Evolutionary conservation across 2,329 filamentous ascomycete species (phyloP), one percentile per base, ranked within the genome.

Genomic region (Phaeosphaeria sp.): DNA sequence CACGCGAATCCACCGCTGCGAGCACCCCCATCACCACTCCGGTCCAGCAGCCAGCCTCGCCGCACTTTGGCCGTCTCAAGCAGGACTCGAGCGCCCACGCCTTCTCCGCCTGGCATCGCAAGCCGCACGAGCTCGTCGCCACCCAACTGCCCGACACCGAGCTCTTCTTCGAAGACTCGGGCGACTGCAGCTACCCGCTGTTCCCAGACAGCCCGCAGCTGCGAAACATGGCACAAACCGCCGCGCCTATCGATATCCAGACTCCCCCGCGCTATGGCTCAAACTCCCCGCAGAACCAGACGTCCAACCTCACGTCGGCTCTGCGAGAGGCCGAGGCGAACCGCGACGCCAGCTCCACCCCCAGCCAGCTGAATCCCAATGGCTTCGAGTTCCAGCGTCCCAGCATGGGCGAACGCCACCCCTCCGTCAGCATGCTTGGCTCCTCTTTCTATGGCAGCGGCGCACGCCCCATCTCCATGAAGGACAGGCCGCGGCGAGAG

Each of bases 221-320:
- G 62, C 64, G 62, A 76, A 79, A 71, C 66, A 87, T 87, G 84
- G 82, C 82, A 59, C 80, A 80, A 63, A 74, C 80, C 54, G 82
- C 84, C 60, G 79, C 81, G 58, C 85, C 87, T 46, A 85, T 89
- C 73, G 84, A 88, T 72, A 87, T 89, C 69, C 78, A 84, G 68
- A 80, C 82, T 57, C 77, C 80, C 59, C 79, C 71, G 72, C 83
- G 81, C 68, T 81, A 82, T 80, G 82, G 82, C 63, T 86, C 84
- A 53, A 81, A 85, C 63, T 87, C 85, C 30, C 85, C 86, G 50
- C 84, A 84, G 59, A 85, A 84, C 71, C 85, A 87, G 74, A 84
- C 85, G 13, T 89, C 87, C 36, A 88, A 87, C 68, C 78, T 89
- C 64, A 88, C 86, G 5, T 86, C 84, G 47, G 86, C 86, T 48